Conservation (phyloP, 306 rosid genomes). For the Cucurbita maxima region DNA sequence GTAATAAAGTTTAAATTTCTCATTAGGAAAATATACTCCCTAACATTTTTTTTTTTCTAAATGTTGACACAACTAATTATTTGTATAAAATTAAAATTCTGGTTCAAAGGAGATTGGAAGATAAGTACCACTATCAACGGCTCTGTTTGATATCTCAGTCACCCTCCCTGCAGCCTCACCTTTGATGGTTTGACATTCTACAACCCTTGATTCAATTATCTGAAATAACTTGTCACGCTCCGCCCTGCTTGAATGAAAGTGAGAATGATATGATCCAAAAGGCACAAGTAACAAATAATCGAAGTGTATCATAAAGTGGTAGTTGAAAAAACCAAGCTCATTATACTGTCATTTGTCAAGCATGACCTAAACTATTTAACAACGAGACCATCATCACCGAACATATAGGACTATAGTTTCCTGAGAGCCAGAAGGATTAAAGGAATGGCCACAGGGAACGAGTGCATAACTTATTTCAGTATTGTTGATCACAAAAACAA, state of each 20-base stretch:
- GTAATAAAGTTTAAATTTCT: not conserved
- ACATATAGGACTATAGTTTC: not conserved
- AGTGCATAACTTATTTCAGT: not conserved
- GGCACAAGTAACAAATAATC: not conserved
- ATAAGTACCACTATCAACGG: slow-evolving; percentile 22
- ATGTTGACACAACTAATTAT: not conserved
- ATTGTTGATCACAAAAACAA: not conserved
- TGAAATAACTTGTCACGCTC: slow-evolving; percentile 54
- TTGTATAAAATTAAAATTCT: not conserved
- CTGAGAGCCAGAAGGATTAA: too few relatives aligned
- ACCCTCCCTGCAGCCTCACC: slow-evolving; percentile 26
- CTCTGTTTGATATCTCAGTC: slow-evolving; percentile 24
- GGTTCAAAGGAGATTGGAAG: not conserved
- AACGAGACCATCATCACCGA: not conserved
- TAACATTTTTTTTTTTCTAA: not conserved
- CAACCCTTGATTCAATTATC: slow-evolving; percentile 67
- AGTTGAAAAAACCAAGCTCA: not conserved
- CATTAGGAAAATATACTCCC: too few relatives aligned
- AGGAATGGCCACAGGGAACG: not conserved
- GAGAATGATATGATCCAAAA: slow-evolving; percentile 9
- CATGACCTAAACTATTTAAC: not conserved
- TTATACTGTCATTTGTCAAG: not conserved
- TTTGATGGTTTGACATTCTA: slow-evolving; percentile 29
- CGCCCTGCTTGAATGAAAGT: slow-evolving; percentile 59
- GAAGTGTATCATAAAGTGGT: not conserved